These are phyloP conservation scores for Colletotrichum sublineola DNA, from an alignment of 2,329 filamentous ascomycete species.

Conservation along the genomic window DNA sequence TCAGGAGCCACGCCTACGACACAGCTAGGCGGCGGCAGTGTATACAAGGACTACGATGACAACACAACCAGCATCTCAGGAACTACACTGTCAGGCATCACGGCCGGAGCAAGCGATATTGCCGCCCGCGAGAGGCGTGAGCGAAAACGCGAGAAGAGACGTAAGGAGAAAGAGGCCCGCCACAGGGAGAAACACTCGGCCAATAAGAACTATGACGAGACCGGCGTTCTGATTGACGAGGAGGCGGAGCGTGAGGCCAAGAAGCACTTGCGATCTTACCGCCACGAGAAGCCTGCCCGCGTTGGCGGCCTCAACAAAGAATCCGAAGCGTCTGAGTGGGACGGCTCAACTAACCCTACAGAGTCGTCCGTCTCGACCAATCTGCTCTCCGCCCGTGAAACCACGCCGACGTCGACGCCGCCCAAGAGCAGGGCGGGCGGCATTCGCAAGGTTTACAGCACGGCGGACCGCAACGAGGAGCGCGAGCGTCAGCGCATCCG, in stretches of 20 bases:
- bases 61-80: slow-evolving; percentile 61
- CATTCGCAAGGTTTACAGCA: slow-evolving; percentile 74
- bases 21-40: slow-evolving; percentile 86
- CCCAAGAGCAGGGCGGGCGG: slow-evolving; percentile 59
- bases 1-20: slow-evolving; percentile 87
- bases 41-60: slow-evolving; percentile 79
- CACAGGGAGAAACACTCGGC: slow-evolving; percentile 49
- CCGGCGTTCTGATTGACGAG: slow-evolving; percentile 70
- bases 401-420: slow-evolving; percentile 68
- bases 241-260: slow-evolving; percentile 73
- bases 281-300: slow-evolving; percentile 85
- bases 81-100: slow-evolving; percentile 67
- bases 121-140: slow-evolving; percentile 68
- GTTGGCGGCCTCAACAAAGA: slow-evolving; percentile 91
- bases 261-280: slow-evolving; percentile 83
- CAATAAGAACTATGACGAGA: slow-evolving; percentile 57
- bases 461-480: slow-evolving; percentile 65
- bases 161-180: slow-evolving; percentile 52
- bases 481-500: slow-evolving; percentile 68
- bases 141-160: slow-evolving; percentile 64
- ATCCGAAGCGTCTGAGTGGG: slow-evolving; percentile 83
- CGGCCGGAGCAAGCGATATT: slow-evolving; percentile 69
- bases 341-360: slow-evolving; percentile 78
- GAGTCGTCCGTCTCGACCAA: slow-evolving; percentile 75
- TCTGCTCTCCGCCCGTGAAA: slow-evolving; percentile 70